phyloP scores from a whole-genome alignment of 805 yeast species.

The Candida ovalis region DNA sequence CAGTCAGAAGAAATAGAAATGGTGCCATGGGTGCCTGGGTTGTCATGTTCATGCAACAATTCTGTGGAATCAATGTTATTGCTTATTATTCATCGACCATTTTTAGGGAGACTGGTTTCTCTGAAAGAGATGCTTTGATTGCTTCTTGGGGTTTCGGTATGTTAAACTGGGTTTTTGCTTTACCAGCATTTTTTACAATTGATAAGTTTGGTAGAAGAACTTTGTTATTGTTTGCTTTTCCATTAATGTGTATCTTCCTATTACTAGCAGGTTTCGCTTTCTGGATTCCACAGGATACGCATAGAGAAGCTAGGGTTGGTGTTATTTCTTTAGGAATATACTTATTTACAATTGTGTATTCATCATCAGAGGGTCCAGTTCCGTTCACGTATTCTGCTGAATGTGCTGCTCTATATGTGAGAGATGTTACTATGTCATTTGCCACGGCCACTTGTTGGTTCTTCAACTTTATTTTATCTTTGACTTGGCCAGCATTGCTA shows the following conservation, averaged over 20 bases:
- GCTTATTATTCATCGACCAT: constrained; percentile 82
- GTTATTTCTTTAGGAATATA: constrained; percentile 72
- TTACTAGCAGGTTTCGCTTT: constrained; percentile 67
- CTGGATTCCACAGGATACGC: constrained; percentile 47
- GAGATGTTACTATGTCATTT: constrained; percentile 77
- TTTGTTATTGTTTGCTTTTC: constrained; percentile 55
- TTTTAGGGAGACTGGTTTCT: constrained; percentile 63
- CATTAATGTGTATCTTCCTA: constrained; percentile 57
- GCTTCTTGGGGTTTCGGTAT: constrained; percentile 89
- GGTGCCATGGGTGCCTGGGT: constrained; percentile 78
- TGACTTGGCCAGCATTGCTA: constrained; percentile 75
- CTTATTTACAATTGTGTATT: constrained; percentile 66
- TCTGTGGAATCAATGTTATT: constrained; percentile 86
- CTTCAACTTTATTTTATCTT: constrained; percentile 64
- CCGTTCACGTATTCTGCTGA: constrained; percentile 89
- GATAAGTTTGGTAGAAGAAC: constrained; percentile 74
- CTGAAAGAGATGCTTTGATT: constrained; percentile 57
- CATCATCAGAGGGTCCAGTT: constrained; percentile 86
- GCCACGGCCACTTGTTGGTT: constrained; percentile 77
- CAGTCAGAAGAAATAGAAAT: constrained; percentile 76
- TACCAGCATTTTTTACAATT: constrained; percentile 78
- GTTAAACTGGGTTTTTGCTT: constrained; percentile 73
- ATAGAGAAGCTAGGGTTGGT: constrained; percentile 53
- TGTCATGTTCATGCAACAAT: constrained; percentile 87
- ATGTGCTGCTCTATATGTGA: constrained; percentile 71